Evolutionary conservation across 345 rosid genomes (phyloP), one percentile per base, ranked within the genome.

Genomic region (Salix caprea): DNA sequence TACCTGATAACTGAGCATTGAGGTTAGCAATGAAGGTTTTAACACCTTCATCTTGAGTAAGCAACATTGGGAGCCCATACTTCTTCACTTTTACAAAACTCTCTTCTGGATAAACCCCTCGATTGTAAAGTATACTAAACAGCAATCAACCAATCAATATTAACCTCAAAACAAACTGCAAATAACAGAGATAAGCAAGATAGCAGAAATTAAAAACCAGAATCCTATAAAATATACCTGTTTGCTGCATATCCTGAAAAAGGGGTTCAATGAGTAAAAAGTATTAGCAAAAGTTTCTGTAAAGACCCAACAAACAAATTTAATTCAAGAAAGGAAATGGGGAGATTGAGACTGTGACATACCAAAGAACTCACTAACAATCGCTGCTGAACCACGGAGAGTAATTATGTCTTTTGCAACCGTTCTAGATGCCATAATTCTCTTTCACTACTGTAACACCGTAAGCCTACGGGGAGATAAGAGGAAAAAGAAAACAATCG

Each of bases 281-380:
- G 70, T 40, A 74, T 79, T 52, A 87, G 70, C 0, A 13, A 32
- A 58, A 73, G 6, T 30, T 70, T 65, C 54, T 21, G 30, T 69
- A 14, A 24, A 74, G 75, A 61, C 60, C 67, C 34, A n/a, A 11
- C 0, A 69, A 60, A 69, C 5, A 14, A 34, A 65, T 39, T 44
- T n/a, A 69, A 23, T 70, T 10, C 64, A 75, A 62, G 42, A 73
- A 70, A 21, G 7, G 28, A 15, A 76, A 74, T 8, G 18, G 19
- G 60, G 40, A 54, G 24, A 3, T 69, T 42, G 61, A 32, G 36
- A 60, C 64, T 13, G 48, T 19, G 4, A 77, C 89, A 34, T 70
- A 91, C 99, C 96, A 74, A 96, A 96, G 70, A 96, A 93, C 81
- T 96, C 99, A 85, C 99, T 91, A 82, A 92, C 98, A 78, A 96